Evolutionary conservation across 202 grass and related monocot species (phyloP).

Genomic region (Eragrostis tef): DNA sequence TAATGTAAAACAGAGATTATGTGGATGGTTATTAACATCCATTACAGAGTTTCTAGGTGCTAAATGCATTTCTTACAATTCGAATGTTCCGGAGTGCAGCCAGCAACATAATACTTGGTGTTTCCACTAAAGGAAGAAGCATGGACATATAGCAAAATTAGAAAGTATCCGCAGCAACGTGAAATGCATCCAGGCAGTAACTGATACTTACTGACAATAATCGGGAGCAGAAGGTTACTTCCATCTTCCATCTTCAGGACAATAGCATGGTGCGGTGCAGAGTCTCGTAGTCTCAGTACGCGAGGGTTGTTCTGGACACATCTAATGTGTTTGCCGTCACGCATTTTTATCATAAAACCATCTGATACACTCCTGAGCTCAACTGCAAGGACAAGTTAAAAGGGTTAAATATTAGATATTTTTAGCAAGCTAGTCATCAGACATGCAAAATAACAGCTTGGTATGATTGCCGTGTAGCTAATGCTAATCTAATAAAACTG

Average conservation of each 20-base stretch:
- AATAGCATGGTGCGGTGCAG: conserved; percentile 79
- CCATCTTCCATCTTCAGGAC: conserved; percentile 99
- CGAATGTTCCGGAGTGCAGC: conserved; percentile 84
- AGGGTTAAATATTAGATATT: conserved; percentile 1
- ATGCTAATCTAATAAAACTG: neutral
- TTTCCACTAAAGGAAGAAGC: conserved; percentile 66
- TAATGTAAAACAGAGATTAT: conserved; percentile 19
- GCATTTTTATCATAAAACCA: conserved; percentile 91
- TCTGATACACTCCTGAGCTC: conserved; percentile 82
- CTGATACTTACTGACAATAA: conserved; percentile 82
- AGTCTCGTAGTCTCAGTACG: conserved; percentile 68
- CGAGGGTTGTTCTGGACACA: conserved; percentile 85
- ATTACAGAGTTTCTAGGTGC: conserved; percentile 1
- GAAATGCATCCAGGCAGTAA: conserved; percentile 7
- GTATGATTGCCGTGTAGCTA: neutral
- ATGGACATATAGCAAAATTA: conserved; percentile 32
- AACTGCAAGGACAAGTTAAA: conserved; percentile 56
- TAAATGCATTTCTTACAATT: conserved; percentile 60
- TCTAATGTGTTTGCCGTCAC: conserved; percentile 72
- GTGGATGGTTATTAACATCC: conserved; percentile 29
- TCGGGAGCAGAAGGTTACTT: conserved; percentile 85
- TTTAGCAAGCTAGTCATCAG: neutral
- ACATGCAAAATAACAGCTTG: neutral
- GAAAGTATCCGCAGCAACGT: neutral
- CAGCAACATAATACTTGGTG: conserved; percentile 90